Base-by-base conservation (phyloP, 768 basidiomycete species). In the Mycena albidolilacea region DNA sequence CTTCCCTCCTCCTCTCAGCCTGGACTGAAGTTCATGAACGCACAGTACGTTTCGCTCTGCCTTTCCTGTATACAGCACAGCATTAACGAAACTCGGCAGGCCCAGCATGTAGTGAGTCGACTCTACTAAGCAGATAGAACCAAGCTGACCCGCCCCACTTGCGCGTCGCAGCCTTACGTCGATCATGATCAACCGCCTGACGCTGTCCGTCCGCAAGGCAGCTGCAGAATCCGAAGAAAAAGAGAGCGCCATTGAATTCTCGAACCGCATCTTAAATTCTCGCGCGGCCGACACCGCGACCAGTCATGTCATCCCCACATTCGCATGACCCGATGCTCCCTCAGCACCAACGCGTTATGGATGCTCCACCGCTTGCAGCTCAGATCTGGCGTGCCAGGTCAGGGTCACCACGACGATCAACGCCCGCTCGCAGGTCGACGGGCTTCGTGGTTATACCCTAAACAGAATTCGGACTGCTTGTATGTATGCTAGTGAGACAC, bases 131-230 rank as follows among this genome's bases (percentile, higher is more conserved):
- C 35, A 35, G 9, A 9, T 11, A 21, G 3, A n/a, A 19, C 17
- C 5, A 7, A 12, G 46, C 63, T 64, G 17, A 50, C 17, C 63
- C 48, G 3, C n/a, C 15, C 11, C 41, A 43, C 41, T 5, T 19
- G 48, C 50, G 30, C 30, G 30, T 23, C 15, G 30, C 38, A 81
- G 79, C 46, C 60, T 81, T 15, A 81, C 79, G 38, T 80, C 80
- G 21, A 75, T 81, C 23, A 80, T 81, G 80, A 79, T 81, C 61
- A 79, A 72, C 63, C 77, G 80, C 37, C 75, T 81, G 1, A 79
- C 79, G 5, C 77, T 81, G 15, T 81, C 80, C 39, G 67, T 81
- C 15, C 76, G 80, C 30, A 67, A 71, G 38, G 44, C 39, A 17
- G 71, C 65, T 2, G 11, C n/a, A 3, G 66, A 67, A 55, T 11